Percentiles rank a stretch among this genome's conserved stretches.
These are phyloP conservation scores for Cucumis hystrix DNA, from an alignment of 306 rosid species.

Conservation along the genomic window DNA sequence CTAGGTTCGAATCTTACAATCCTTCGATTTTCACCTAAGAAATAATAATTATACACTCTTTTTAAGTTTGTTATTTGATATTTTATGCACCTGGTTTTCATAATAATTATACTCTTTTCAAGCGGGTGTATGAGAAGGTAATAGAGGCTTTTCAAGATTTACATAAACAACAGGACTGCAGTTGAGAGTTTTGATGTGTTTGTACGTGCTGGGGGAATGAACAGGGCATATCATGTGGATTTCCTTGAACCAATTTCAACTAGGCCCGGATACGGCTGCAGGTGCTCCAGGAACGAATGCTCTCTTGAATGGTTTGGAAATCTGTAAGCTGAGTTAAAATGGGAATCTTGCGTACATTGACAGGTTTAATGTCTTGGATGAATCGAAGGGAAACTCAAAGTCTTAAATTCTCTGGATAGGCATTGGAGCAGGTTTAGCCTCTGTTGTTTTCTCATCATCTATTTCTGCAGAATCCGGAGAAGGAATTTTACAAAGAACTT, in stretches of 20 bases:
- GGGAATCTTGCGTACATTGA: slow-evolving; percentile 64
- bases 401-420: slow-evolving; percentile 52
- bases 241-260: slow-evolving; percentile 55
- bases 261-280: slow-evolving; percentile 72
- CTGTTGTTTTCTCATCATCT: slow-evolving; percentile 31
- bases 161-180: slow-evolving; percentile 79
- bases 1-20: too few relatives aligned
- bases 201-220: slow-evolving; percentile 58
- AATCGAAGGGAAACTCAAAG: slow-evolving; percentile 27
- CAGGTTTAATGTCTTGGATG: slow-evolving; percentile 20
- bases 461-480: slow-evolving; percentile 33
- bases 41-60: too few relatives aligned
- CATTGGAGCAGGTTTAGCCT: slow-evolving; percentile 53
- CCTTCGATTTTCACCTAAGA: too few relatives aligned
- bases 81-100: too few relatives aligned
- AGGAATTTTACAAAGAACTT: slow-evolving; percentile 28
- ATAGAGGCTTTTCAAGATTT: slow-evolving; percentile 69
- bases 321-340: slow-evolving; percentile 74
- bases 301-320: slow-evolving; percentile 76
- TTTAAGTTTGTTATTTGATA: too few relatives aligned
- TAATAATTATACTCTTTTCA: too few relatives aligned
- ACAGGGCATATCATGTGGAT: slow-evolving; percentile 73
- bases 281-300: slow-evolving; percentile 91
- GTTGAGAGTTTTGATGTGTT: slow-evolving; percentile 58
- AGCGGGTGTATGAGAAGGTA: slow-evolving; percentile 39